Evolutionary conservation across 2,329 filamentous ascomycete species (phyloP), one percentile per base, ranked within the genome.

Genomic region (Colletotrichum scovillei): DNA sequence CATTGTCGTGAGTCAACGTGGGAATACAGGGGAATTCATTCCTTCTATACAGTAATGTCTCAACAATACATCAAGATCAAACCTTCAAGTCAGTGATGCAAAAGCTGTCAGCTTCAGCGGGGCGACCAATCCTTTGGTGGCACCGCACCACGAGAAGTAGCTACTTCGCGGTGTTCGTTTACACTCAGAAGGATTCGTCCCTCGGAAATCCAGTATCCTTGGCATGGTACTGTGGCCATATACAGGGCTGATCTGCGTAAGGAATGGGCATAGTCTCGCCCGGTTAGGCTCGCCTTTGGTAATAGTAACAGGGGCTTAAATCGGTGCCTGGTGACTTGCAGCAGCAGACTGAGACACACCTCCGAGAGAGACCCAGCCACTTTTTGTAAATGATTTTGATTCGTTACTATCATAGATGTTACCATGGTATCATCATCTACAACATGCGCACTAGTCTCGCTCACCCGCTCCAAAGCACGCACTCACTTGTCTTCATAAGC

Each of bases 11-110:
- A 2, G 16, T 8, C 7, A 22, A 11, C n/a, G 38, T 7, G 16
- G 16, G 19, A 22, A 22, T 49, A 4, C 19, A 0, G 42, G 19
- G n/a, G 19, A 49, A 19, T 9, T 1, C 19, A 2, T 22, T 1
- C 4, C 19, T 8, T 49, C 9, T 49, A 49, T 49, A 11, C 42
- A n/a, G 16, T 42, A 22, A 35, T 12, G 4, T 3, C 19, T n/a
- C 4, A 3, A 49, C 4, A 1, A 1, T 49, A 49, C 16, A 0
- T n/a, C 7, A n/a, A 49, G 0, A 1, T 9, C 42, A 49, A 22
- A 5, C 19, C 42, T 49, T n/a, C 8, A 49, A 22, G 19, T 2
- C 19, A 22, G 0, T 49, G 42, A 22, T 49, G 42, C 8, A 22
- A 22, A n/a, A 22, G 4, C 9, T 22, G 42, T 49, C 42, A 49